These are phyloP conservation scores for Penicillium sp. DNA, from an alignment of 2,329 filamentous ascomycete genomes.

Conservation along the genomic window DNA sequence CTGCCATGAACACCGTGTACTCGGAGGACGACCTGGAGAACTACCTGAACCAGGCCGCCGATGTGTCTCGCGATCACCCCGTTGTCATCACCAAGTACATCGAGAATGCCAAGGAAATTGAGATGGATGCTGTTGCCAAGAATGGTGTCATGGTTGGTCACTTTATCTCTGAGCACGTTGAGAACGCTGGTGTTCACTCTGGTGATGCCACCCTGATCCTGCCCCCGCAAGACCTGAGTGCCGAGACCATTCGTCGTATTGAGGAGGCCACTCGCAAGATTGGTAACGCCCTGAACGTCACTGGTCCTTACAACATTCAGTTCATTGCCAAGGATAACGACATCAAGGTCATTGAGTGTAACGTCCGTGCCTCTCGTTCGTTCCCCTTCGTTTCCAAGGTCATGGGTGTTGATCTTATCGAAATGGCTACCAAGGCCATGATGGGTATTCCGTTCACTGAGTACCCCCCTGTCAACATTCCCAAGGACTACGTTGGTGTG, in stretches of 20 bases:
- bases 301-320: constrained; percentile 97
- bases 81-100: constrained; percentile 99
- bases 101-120: constrained; percentile 98
- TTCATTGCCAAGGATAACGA: constrained; percentile 99
- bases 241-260: constrained; percentile 84
- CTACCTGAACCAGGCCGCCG: constrained; percentile 85
- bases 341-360: constrained; percentile 99
- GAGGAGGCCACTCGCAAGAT: constrained; percentile 96
- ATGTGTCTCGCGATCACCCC: constrained; percentile 91
- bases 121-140: constrained; percentile 96
- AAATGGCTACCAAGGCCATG: constrained; percentile 98
- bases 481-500: constrained; percentile 83
- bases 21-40: constrained; percentile 87
- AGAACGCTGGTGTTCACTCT: constrained; percentile 97
- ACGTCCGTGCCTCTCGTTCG: constrained; percentile 91
- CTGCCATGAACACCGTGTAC: constrained; percentile 99
- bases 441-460: constrained; percentile 77
- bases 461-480: constrained; percentile 76
- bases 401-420: constrained; percentile 95
- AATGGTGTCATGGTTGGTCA: constrained; percentile 89
- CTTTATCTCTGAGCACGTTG: constrained; percentile 97
- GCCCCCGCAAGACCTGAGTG: constrained; percentile 88
- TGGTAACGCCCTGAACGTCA: constrained; percentile 88
- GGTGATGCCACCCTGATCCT: constrained; percentile 95
- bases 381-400: constrained; percentile 99